A percentile compares a stretch with the other conserved stretches of the same genome.
Evolutionary conservation across 23 red algal genomes (phyloP).

Genomic region (Gracilaria caudata): DNA sequence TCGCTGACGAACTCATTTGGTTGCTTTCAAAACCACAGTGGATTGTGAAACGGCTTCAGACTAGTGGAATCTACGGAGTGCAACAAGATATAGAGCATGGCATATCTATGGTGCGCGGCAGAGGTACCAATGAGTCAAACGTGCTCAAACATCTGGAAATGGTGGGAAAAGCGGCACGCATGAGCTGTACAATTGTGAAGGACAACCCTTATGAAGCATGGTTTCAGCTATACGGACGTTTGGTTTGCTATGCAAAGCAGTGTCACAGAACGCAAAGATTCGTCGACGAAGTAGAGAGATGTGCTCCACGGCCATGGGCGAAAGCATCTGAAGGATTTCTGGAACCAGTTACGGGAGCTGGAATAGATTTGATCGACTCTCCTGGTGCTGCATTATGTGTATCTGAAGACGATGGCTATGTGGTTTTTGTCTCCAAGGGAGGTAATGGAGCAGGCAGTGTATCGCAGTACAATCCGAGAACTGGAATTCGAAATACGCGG

Average conservation of each 20-base stretch:
- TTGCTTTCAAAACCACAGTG: constrained; percentile 18
- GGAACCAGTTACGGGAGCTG: background rate
- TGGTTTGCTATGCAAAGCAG: background rate
- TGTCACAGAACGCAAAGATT: background rate
- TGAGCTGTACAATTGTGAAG: background rate
- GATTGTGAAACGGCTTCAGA: constrained; percentile 23
- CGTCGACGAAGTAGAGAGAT: background rate
- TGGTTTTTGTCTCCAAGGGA: too few species aligned
- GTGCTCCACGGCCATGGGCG: background rate
- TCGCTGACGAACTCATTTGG: background rate
- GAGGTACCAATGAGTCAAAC: too few species aligned
- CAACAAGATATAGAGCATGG: background rate
- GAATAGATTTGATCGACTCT: too few species aligned
- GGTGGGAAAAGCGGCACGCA: too few species aligned
- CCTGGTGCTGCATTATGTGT: too few species aligned
- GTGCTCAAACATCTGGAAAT: too few species aligned
- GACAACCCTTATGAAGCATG: too few species aligned
- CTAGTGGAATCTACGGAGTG: background rate
- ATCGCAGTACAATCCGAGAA: too few species aligned
- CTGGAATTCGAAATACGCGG: too few species aligned
- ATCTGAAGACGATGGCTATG: too few species aligned
- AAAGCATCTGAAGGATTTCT: background rate
- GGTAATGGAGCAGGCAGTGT: too few species aligned
- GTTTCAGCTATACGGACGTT: background rate
- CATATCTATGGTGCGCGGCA: too few species aligned